These are phyloP conservation scores for Blepharisma undulans DNA, from an alignment of 169 alveolate genomes.

Conservation along the genomic window DNA sequence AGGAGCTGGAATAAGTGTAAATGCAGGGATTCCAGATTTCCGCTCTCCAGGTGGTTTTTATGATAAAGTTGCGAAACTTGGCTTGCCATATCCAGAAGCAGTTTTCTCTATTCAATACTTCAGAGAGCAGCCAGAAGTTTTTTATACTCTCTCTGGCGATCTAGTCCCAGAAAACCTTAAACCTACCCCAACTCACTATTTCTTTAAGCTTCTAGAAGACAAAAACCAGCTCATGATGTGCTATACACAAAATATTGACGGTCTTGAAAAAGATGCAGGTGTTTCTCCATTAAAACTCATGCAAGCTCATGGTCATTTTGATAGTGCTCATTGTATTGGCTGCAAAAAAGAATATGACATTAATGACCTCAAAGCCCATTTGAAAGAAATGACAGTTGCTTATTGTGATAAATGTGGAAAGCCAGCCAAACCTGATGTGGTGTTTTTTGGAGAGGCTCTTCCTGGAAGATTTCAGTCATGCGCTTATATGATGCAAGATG, in stretches of 20 bases:
- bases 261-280: slow-evolving; percentile 87
- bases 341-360: slow-evolving; percentile 67
- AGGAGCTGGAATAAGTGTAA: slow-evolving; percentile 89
- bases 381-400: slow-evolving; percentile 60
- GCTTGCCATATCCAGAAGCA: slow-evolving; percentile 81
- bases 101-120: slow-evolving; percentile 71
- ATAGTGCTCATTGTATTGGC: slow-evolving; percentile 75
- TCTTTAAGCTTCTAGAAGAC: slow-evolving; percentile 54
- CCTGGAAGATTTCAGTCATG: slow-evolving; percentile 64
- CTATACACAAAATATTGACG: slow-evolving; percentile 87
- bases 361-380: slow-evolving; percentile 49
- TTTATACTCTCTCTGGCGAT: slow-evolving; percentile 77
- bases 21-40: slow-evolving; percentile 91
- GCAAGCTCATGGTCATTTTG: slow-evolving; percentile 85
- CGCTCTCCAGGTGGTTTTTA: slow-evolving; percentile 80
- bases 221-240: slow-evolving; percentile 47
- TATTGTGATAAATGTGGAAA: slow-evolving; percentile 73
- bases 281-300: slow-evolving; percentile 61
- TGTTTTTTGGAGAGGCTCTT: slow-evolving; percentile 84
- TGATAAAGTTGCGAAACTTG: slow-evolving; percentile 65
- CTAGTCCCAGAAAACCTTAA: slow-evolving; percentile 66
- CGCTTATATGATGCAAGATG: slow-evolving; percentile 40
- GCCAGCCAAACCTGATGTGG: slow-evolving; percentile 84
- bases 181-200: slow-evolving; percentile 84
- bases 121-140: slow-evolving; percentile 78